Conservation (phyloP, 2,329 filamentous ascomycete genomes). For the Bipolaris bicolor region DNA sequence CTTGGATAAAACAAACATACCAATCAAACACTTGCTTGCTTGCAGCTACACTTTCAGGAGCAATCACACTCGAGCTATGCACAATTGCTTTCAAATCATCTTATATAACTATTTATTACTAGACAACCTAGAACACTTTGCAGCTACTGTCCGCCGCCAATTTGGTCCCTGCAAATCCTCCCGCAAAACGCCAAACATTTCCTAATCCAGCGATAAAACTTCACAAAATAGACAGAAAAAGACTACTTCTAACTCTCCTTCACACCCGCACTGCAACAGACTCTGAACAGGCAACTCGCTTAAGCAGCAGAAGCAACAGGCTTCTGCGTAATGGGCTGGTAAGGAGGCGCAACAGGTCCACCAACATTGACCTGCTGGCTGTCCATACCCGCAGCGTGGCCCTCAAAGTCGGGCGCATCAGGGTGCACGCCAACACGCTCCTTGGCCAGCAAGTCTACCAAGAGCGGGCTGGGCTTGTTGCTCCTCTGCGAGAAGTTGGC, state of each 20-base stretch:
- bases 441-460: constrained; percentile 90
- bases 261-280: no score
- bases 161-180: background rate
- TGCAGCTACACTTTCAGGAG: background rate
- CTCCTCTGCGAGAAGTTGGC: constrained; percentile 75
- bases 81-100: background rate
- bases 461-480: constrained; percentile 83
- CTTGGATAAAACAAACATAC: background rate
- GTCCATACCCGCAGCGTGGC: constrained; percentile 36
- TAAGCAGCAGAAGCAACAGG: constrained; percentile 42
- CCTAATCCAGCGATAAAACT: background rate
- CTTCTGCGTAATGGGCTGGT: constrained; percentile 41
- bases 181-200: background rate
- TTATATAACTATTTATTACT: background rate
- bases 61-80: background rate
- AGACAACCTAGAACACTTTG: background rate
- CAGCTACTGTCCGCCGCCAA: background rate
- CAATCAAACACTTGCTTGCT: background rate
- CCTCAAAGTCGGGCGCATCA: constrained; percentile 43
- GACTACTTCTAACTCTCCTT: background rate
- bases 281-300: background rate
- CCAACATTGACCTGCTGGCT: constrained; percentile 39
- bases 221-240: background rate
- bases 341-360: constrained; percentile 36
- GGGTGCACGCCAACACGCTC: constrained; percentile 85